phyloP scores from a whole-genome alignment of 225 moss, liverwort and hornwort species.

The Pseudisothecium myosuroides region DNA sequence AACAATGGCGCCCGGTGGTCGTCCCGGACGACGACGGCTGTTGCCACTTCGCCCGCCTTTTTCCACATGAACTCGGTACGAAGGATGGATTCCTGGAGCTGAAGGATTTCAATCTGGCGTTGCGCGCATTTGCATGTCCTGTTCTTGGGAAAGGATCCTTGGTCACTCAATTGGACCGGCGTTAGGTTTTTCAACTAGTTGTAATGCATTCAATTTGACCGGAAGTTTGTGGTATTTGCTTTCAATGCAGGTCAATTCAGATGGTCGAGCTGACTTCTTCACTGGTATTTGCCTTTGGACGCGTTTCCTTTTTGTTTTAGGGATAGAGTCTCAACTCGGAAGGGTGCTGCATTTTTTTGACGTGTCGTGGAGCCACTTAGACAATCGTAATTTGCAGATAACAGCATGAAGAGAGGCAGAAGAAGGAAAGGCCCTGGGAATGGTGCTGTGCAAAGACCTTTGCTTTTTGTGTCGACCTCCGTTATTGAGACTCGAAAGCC shows the following conservation, averaged over 20 bases:
- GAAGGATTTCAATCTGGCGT: neutral
- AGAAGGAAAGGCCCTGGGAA: conserved; percentile 16
- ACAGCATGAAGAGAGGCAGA: conserved; percentile 10
- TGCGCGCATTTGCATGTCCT: neutral
- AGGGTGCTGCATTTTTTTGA: neutral
- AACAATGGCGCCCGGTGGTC: neutral
- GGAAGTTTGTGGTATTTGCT: neutral
- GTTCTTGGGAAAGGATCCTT: neutral
- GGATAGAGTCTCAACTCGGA: neutral
- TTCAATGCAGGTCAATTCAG: conserved; percentile 11
- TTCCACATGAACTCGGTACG: neutral
- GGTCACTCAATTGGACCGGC: neutral
- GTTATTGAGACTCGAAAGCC: conserved; percentile 29
- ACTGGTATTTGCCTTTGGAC: neutral
- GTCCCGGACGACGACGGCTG: neutral
- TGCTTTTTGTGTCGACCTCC: conserved; percentile 35
- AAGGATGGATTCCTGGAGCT: neutral
- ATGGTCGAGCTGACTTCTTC: neutral
- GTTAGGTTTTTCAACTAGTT: neutral
- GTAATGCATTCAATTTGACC: neutral
- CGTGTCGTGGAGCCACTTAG: neutral
- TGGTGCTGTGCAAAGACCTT: conserved; percentile 4
- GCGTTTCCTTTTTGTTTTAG: neutral
- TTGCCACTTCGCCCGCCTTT: neutral
- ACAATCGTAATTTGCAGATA: conserved; percentile 2